phyloP scores from a whole-genome alignment of 331 rosid species.

The Saraca asoca region DNA sequence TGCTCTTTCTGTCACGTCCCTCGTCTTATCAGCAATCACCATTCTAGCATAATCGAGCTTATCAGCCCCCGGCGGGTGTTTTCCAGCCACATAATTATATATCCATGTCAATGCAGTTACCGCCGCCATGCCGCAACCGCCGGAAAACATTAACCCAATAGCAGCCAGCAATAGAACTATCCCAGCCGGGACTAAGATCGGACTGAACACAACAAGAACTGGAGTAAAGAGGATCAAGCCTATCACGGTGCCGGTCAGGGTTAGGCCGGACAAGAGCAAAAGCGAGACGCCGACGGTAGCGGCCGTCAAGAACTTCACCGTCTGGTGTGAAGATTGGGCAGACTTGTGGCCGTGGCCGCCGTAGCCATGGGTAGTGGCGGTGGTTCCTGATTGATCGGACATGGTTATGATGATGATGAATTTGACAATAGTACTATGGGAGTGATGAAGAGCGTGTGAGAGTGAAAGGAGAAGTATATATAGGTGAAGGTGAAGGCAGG shows the following conservation, averaged over 20 bases:
- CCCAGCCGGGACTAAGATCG: slow-evolving; percentile 61
- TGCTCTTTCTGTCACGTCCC: slow-evolving; percentile 54
- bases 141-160: slow-evolving; percentile 58
- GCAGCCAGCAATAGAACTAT: slow-evolving; percentile 39
- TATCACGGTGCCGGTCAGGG: slow-evolving; percentile 68
- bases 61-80: slow-evolving; percentile 50
- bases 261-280: slow-evolving; percentile 51
- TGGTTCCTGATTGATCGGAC: slow-evolving; percentile 46
- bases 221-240: slow-evolving; percentile 62
- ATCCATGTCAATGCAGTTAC: slow-evolving; percentile 56
- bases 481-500: slow-evolving; percentile 24
- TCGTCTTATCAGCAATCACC: slow-evolving; percentile 46
- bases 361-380: not conserved
- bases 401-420: not conserved
- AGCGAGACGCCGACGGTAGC: slow-evolving; percentile 53
- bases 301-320: slow-evolving; percentile 62
- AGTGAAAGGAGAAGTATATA: slow-evolving; percentile 23
- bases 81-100: slow-evolving; percentile 46
- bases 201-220: slow-evolving; percentile 65
- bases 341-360: slow-evolving; percentile 20
- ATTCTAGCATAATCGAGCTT: slow-evolving; percentile 49
- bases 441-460: not conserved
- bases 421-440: too few species aligned
- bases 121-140: slow-evolving; percentile 55
- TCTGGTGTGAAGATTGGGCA: slow-evolving; percentile 45